phyloP scores from a whole-genome alignment of 2,329 filamentous ascomycete genomes.

The Monilinia polystroma region DNA sequence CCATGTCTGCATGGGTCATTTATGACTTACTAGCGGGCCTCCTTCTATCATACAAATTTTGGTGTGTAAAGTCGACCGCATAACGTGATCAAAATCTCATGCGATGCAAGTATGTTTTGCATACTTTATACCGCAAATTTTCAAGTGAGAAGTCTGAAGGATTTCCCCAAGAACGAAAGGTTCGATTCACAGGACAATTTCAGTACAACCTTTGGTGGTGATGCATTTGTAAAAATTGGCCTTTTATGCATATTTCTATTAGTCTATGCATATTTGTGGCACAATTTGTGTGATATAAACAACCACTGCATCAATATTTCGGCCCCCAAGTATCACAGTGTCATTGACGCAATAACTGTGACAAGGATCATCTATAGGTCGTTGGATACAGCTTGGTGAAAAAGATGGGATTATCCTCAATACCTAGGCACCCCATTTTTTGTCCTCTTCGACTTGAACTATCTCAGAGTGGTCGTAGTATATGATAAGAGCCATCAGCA shows the following conservation, averaged over 20 bases:
- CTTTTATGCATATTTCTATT: background rate
- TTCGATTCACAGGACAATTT: background rate
- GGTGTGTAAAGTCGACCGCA: constrained; percentile 34
- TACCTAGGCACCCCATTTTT: background rate
- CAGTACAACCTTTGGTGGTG: background rate
- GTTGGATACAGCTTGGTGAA: background rate
- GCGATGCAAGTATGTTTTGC: constrained; percentile 39
- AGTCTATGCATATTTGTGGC: background rate
- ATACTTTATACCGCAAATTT: constrained; percentile 28
- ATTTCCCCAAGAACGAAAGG: background rate
- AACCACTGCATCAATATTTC: background rate
- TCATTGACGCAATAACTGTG: background rate
- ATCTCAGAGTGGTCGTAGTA: background rate
- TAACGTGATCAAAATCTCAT: constrained; percentile 37
- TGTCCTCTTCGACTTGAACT: background rate
- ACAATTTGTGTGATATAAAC: background rate
- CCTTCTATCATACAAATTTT: constrained; percentile 35
- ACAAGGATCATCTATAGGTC: background rate
- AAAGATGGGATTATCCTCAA: background rate
- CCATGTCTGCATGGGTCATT: constrained; percentile 28
- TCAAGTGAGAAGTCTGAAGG: background rate
- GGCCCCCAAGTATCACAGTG: background rate
- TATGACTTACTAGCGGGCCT: constrained; percentile 33
- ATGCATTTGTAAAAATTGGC: background rate
- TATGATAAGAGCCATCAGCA: background rate